These are phyloP conservation scores for Starmerella etchellsii DNA, from an alignment of 805 yeast species.

Conservation along the genomic window DNA sequence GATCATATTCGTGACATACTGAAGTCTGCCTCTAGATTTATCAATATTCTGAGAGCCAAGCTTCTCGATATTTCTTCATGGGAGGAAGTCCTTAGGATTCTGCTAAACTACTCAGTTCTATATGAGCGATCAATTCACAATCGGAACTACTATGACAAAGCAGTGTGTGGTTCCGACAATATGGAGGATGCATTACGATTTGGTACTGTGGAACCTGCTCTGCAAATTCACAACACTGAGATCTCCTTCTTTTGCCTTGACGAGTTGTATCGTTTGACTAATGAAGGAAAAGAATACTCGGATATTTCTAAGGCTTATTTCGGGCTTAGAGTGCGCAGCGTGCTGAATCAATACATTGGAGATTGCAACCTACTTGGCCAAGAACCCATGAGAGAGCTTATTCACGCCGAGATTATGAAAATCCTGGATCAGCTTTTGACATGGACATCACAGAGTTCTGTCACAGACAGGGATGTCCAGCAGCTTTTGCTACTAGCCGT, in stretches of 20 bases:
- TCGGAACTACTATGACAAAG: slow-evolving; percentile 25
- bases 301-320: slow-evolving; percentile 5
- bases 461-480: neutral
- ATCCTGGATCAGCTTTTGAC: slow-evolving; percentile 19
- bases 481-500: slow-evolving; percentile 9
- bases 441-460: neutral
- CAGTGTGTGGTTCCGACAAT: slow-evolving; percentile 28
- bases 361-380: slow-evolving; percentile 46
- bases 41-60: slow-evolving; percentile 23
- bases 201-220: slow-evolving; percentile 49
- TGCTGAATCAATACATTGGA: slow-evolving; percentile 49
- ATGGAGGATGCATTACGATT: slow-evolving; percentile 22
- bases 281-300: neutral
- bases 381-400: slow-evolving; percentile 56
- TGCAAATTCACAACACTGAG: slow-evolving; percentile 32
- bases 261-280: slow-evolving; percentile 36
- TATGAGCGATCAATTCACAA: slow-evolving; percentile 37
- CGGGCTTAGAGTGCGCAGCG: slow-evolving; percentile 26
- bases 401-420: slow-evolving; percentile 43
- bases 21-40: slow-evolving; percentile 6
- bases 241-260: slow-evolving; percentile 46
- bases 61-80: slow-evolving; percentile 28
- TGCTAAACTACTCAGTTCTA: slow-evolving; percentile 49
- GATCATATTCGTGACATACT: slow-evolving; percentile 3
- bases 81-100: slow-evolving; percentile 27